Evolutionary conservation across 2,329 filamentous ascomycete species (phyloP).

Genomic region (Cryphonectria radicalis): DNA sequence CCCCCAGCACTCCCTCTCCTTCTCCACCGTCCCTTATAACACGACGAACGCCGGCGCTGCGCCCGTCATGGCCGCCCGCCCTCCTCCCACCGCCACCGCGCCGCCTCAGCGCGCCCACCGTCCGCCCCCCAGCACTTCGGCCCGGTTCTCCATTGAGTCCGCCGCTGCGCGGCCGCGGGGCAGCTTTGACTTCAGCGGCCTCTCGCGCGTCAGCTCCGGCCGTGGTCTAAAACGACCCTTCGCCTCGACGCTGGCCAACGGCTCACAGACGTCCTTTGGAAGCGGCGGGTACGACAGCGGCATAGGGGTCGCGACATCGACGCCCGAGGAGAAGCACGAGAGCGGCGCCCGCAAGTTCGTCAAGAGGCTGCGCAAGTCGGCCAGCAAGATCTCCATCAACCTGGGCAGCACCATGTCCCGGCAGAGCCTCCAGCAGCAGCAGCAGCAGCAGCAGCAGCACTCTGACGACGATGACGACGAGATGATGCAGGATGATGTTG

Average conservation of each 20-base stretch:
- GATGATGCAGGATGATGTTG: conserved; percentile 2
- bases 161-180: conserved; percentile 12
- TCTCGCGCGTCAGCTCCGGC: conserved; percentile 41
- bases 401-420: conserved; percentile 34
- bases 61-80: background rate
- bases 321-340: conserved; percentile 32
- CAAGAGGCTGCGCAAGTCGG: conserved; percentile 59
- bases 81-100: background rate
- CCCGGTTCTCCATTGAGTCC: conserved; percentile 25
- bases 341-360: conserved; percentile 42
- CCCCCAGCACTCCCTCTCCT: conserved; percentile 18
- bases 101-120: conserved; percentile 11
- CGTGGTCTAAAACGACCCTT: conserved; percentile 25
- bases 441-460: background rate
- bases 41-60: conserved; percentile 10
- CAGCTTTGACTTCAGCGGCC: conserved; percentile 18
- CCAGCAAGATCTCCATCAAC: conserved; percentile 49
- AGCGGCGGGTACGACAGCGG: conserved; percentile 39
- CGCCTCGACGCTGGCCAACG: conserved; percentile 11
- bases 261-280: conserved; percentile 21
- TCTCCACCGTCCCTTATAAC: conserved; percentile 20
- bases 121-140: conserved; percentile 21
- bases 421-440: background rate
- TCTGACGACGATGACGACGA: conserved; percentile 25
- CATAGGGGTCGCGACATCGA: conserved; percentile 35